Base-by-base conservation (phyloP, 345 rosid genomes). In the Excoecaria agallocha region DNA sequence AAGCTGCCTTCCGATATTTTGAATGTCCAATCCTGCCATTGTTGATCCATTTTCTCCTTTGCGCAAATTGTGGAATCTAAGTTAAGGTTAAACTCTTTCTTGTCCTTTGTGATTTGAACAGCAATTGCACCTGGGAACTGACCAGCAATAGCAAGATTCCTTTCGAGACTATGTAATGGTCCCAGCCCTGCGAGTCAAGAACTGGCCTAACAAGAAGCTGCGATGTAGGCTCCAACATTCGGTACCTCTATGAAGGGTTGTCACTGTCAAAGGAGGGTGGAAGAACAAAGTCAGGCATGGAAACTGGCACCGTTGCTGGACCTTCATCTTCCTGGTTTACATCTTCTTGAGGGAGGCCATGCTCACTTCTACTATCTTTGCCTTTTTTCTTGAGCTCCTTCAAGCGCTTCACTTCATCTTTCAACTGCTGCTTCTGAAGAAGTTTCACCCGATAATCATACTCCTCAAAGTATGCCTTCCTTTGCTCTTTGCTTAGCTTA, bases 371-470 rank as follows among this genome's bases (percentile, higher is more conserved):
- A 43, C 12, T 50, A 50, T 70, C 74, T 75, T 69, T 79, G 25
- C 68, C 73, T 63, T 67, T 79, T 78, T 79, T 76, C 84, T 78
- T 82, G 48, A 68, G 75, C 74, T 74, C 87, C 79, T 77, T 78
- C 76, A 76, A 25, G 25, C 72, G 79, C 54, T 68, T 73, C 24
- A 84, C 35, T 79, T 80, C 84, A 52, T 80, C 84, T 72, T 76
- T 83, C 84, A 74, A 84, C 55, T 87, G 86, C 75, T 83, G 84
- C 84, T 80, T 84, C 46, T 80, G 85, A 56, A 86, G 78, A 25
- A 86, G 83, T 70, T 82, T 78, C 68, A 76, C 82, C 5, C 82
- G 83, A 64, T 82, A 82, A 78, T 84, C 87, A 50, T 86, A 82
- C 78, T 86, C 85, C 35, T 84, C 85, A 39, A 74, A 78, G 69